Conservation (phyloP, 495 filamentous ascomycete genomes). For the Polyplosphaeria fusca region DNA sequence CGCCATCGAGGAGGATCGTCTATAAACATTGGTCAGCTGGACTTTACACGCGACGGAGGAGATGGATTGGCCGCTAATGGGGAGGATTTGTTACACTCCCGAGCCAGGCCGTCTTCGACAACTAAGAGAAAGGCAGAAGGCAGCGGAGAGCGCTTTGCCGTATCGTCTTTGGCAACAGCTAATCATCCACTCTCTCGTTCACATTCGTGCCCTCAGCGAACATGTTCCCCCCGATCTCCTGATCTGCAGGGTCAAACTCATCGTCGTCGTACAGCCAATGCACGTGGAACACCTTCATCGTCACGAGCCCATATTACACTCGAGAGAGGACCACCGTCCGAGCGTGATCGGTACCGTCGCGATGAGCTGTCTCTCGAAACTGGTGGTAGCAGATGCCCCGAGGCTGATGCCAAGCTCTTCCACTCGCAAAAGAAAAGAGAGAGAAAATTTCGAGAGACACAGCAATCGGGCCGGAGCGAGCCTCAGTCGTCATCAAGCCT, state of each 20-base stretch:
- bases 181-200: constrained; percentile 18
- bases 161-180: constrained; percentile 17
- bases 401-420: too few species aligned
- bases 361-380: too few species aligned
- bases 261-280: not conserved
- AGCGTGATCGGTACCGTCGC: too few species aligned
- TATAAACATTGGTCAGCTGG: constrained; percentile 27
- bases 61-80: not conserved
- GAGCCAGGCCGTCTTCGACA: not conserved
- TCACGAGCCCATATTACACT: too few species aligned
- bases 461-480: not conserved
- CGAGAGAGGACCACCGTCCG: too few species aligned
- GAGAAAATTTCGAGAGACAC: too few species aligned
- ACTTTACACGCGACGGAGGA: not conserved
- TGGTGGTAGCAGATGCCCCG: too few species aligned
- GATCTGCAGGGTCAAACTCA: not conserved
- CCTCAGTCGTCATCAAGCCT: constrained; percentile 14
- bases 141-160: constrained; percentile 12
- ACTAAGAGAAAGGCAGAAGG: constrained; percentile 7
- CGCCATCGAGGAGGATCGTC: constrained; percentile 13
- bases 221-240: constrained; percentile 8
- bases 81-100: constrained; percentile 12
- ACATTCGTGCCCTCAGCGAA: constrained; percentile 10
- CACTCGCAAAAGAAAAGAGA: too few species aligned
- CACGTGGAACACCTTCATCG: constrained; percentile 3